Base-by-base conservation (phyloP, 352 stramenopile genomes). In the Phytophthora rubi region DNA sequence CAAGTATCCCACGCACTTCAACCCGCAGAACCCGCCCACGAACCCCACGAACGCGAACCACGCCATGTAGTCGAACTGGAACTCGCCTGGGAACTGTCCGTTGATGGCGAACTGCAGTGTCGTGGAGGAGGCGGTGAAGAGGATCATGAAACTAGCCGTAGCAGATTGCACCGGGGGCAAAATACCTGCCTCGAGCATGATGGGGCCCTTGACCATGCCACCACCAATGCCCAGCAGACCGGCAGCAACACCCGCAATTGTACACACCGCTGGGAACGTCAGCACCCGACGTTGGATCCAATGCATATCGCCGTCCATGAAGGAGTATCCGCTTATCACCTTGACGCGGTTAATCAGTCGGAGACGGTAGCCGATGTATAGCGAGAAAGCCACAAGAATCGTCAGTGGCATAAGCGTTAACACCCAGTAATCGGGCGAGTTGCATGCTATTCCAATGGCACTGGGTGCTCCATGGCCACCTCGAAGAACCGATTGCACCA, bases 121-220 rank as follows among this genome's bases (percentile, higher is more conserved):
- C 13, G 97, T 98, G 7, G 95, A 97, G 8, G 96, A 93, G 33
- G 94, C 96, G 4, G 87, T 94, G 71, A 91, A 94, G 15, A 94
- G 62, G 52, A 94, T 93, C 87, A 94, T 94, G 73, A 86, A 94
- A 58, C 95, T 97, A 18, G 93, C 94, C 0, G 96, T 98, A 16
- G 94, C 95, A 0, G 88, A 94, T n/a, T 97, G 88, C 18, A 94
- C 83, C 32, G 2, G 44, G 6, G 44, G 44, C 44, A 51, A 51
- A 26, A 51, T 51, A 6, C 44, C 44, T 10, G 44, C 44, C 6
- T 51, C 44, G 16, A 99, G 86, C 96, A 99, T 98, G 39, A 99
- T 87, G 0, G 97, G 96, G 0, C 96, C 97, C 65, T 98, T 99
- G 21, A 99, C 91, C 77, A 99, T 99, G 30, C 97, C 97, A 26